A percentile compares a stretch with the other conserved stretches of the same genome.
These are phyloP conservation scores for Annulohypoxylon bovei DNA, from an alignment of 495 filamentous ascomycete species.

Conservation along the genomic window DNA sequence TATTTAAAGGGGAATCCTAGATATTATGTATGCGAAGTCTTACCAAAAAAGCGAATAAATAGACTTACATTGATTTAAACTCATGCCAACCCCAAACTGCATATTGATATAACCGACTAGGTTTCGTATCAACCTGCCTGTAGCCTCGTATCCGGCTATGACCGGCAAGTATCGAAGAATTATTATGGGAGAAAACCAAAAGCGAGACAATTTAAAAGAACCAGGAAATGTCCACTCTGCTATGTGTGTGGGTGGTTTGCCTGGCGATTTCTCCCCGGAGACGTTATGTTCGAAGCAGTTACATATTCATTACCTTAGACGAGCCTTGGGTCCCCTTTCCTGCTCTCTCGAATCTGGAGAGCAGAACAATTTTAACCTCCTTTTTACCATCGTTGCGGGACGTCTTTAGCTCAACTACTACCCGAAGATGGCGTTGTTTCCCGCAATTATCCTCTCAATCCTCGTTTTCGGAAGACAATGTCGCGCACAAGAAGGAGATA, in stretches of 20 bases:
- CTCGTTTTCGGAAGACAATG: conserved; percentile 1
- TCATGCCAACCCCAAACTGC: conserved; percentile 4
- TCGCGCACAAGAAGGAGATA: not conserved
- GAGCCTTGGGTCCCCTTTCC: not conserved
- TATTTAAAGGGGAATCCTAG: not conserved
- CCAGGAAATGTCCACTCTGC: not conserved
- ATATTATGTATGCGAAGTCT: not conserved
- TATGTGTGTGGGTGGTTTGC: not conserved
- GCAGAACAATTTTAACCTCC: not conserved
- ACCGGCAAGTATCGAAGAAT: not conserved
- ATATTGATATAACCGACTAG: conserved; percentile 9
- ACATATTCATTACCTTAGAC: not conserved
- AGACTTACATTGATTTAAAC: conserved; percentile 2
- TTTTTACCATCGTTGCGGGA: not conserved
- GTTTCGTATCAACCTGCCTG: conserved; percentile 24
- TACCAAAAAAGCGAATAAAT: not conserved
- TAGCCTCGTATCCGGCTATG: conserved; percentile 27
- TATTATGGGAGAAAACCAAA: not conserved
- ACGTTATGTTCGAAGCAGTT: not conserved
- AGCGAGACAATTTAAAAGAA: not conserved
- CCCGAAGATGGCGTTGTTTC: not conserved
- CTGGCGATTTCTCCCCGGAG: not conserved
- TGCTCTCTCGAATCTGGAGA: not conserved
- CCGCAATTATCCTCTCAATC: not conserved
- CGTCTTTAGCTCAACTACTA: not conserved